phyloP scores from a whole-genome alignment of 306 rosid genomes.

The Elaeagnus macrophylla region DNA sequence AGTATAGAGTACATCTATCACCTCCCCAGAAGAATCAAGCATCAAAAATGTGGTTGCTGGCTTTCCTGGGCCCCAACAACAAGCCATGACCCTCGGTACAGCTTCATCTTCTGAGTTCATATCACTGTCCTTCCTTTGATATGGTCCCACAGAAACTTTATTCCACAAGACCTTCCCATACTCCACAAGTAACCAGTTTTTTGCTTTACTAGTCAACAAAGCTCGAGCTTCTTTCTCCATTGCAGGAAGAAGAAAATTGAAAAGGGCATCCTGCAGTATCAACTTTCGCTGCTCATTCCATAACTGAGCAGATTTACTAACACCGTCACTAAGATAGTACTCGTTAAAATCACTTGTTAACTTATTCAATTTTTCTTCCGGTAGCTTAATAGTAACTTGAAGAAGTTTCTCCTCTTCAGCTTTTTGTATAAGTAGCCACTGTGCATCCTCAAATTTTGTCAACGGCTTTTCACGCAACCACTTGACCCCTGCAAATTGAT shows the following conservation, averaged over 20 bases:
- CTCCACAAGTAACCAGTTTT: conserved; percentile 71
- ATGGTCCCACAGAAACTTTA: conserved; percentile 90
- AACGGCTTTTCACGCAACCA: conserved; percentile 92
- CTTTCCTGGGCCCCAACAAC: conserved; percentile 99
- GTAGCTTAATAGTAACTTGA: conserved; percentile 81
- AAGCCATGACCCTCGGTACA: conserved; percentile 96
- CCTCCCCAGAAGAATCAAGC: conserved; percentile 94
- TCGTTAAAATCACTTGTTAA: conserved; percentile 72
- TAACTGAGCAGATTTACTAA: conserved; percentile 89
- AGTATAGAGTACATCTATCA: conserved; percentile 81
- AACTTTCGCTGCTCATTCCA: conserved; percentile 98
- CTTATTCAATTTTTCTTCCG: conserved; percentile 62
- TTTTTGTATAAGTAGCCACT: conserved; percentile 95
- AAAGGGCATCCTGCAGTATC: conserved; percentile 81
- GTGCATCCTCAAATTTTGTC: conserved; percentile 75
- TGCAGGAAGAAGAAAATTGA: conserved; percentile 74
- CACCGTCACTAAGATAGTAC: conserved; percentile 90
- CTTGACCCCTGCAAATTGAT: conserved; percentile 77
- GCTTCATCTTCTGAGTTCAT: conserved; percentile 76
- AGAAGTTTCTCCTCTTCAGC: conserved; percentile 94
- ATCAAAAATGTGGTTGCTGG: conserved; percentile 92
- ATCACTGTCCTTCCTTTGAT: conserved; percentile 85
- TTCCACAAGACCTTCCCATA: conserved; percentile 83
- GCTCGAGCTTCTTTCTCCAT: conserved; percentile 96
- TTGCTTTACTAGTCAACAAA: conserved; percentile 59